Percentiles rank a stretch among this genome's conserved stretches.
Conservation (phyloP, 2,329 filamentous ascomycete species). For the Apiospora rasikravindrae region DNA sequence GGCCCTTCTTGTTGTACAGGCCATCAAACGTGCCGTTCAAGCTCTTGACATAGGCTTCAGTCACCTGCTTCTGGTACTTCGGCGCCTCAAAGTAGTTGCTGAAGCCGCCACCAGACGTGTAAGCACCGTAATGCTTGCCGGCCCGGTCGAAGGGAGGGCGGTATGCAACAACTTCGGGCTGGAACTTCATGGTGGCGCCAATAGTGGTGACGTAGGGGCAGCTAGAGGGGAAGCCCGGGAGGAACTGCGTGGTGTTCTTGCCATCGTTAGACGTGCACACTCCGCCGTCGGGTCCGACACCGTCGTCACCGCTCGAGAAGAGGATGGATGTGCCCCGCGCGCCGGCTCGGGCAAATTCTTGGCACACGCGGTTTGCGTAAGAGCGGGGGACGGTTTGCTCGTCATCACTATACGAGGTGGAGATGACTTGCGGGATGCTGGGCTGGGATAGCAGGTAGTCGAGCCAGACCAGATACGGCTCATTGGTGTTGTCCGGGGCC, state of each 20-base stretch:
- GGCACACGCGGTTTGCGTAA: conserved; percentile 64
- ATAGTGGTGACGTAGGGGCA: conserved; percentile 44
- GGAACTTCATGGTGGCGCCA: conserved; percentile 31
- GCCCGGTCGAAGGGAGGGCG: conserved; percentile 36
- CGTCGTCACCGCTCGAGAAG: conserved; percentile 62
- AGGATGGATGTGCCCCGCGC: conserved; percentile 67
- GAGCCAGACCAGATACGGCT: conserved; percentile 62
- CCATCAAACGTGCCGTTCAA: conserved; percentile 44
- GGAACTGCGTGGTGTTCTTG: conserved; percentile 51
- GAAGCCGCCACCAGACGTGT: conserved; percentile 48
- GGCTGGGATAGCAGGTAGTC: conserved; percentile 59
- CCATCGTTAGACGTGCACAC: conserved; percentile 60
- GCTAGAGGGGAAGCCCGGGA: conserved; percentile 55
- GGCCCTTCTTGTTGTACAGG: conserved; percentile 52
- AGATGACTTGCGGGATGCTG: conserved; percentile 66
- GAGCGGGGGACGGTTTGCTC: conserved; percentile 66
- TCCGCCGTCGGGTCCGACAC: conserved; percentile 46
- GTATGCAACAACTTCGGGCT: conserved; percentile 48
- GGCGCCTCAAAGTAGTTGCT: conserved; percentile 51
- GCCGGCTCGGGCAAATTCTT: conserved; percentile 67
- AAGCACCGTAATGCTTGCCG: conserved; percentile 43
- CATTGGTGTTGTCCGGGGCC: conserved; percentile 47
- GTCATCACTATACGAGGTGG: conserved; percentile 71
- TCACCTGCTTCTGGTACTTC: conserved; percentile 51
- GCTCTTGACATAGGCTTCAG: conserved; percentile 47